Percentiles rank a stretch among this genome's conserved stretches.
Evolutionary conservation across 306 rosid species (phyloP).

Genomic region (Alnus rubra): DNA sequence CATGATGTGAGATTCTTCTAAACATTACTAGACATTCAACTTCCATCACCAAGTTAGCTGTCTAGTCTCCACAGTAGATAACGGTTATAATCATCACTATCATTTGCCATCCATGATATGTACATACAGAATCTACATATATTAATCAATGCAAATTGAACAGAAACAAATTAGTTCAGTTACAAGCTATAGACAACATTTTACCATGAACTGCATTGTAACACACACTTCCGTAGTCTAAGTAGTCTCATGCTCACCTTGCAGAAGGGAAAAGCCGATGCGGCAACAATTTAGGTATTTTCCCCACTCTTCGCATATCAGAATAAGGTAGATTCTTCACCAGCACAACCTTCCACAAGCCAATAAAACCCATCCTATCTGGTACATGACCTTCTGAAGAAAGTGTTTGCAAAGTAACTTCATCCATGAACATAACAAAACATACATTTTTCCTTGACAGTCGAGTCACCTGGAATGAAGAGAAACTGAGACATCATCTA

Average conservation of each 20-base stretch:
- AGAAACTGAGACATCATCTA: conserved; percentile 23
- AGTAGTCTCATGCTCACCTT: conserved; percentile 57
- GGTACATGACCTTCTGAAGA: conserved; percentile 75
- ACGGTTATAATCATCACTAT: background rate
- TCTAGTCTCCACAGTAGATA: background rate
- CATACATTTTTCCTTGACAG: conserved; percentile 89
- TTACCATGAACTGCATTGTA: background rate
- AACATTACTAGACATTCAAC: background rate
- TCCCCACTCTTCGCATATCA: conserved; percentile 95
- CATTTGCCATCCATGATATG: background rate
- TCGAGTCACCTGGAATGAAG: conserved; percentile 76
- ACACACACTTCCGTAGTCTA: background rate
- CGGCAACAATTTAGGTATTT: conserved; percentile 91
- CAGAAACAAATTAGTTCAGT: conserved; percentile 21
- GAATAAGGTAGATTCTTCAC: conserved; percentile 80
- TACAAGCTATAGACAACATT: conserved; percentile 7
- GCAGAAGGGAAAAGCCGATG: conserved; percentile 96
- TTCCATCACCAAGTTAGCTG: background rate
- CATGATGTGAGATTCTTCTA: background rate
- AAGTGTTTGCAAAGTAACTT: conserved; percentile 65
- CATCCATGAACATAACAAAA: conserved; percentile 90
- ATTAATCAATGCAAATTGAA: background rate
- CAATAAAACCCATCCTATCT: conserved; percentile 87
- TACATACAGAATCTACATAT: background rate
- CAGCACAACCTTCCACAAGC: conserved; percentile 89